Base-by-base conservation (phyloP, 83 land plant genomes). In the Isoetes engelmannii region DNA sequence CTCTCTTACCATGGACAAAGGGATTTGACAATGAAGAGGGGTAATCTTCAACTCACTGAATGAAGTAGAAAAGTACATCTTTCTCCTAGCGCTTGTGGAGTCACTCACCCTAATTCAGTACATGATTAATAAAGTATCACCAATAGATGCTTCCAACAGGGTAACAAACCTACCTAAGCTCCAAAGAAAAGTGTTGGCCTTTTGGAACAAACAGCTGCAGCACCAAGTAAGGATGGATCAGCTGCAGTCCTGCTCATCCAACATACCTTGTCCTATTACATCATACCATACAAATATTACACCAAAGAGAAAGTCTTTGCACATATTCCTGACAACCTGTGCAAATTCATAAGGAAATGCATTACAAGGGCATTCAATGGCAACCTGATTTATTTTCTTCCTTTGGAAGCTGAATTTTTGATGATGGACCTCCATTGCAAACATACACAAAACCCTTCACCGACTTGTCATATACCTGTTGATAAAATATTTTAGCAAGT, bases 41-140 rank as follows among this genome's bases (percentile, higher is more conserved):
- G 79, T 79, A 28, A 74, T 47, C 49, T 79, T 79, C 2, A 79
- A 48, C 17, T 79, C 81, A 74, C 70, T 79, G 69, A 79, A 79
- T 43, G 81, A 79, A n/a, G 81, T 79, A 6, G 81, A 79, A 48
- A 79, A 79, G 42, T 79, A 79, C 81, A 74, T 79, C 55, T 79
- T 79, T 44, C 81, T 63, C 64, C 78, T 51, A 46, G 78, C 74
- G 49, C 70, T 74, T 65, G 68, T 45, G 46, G 79, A 65, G 45
- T 79, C 81, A 69, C 55, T 74, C 9, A 71, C 70, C 74, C 81
- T 79, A 53, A n/a, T 41, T 15, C 49, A 7, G 46, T 21, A 45
- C 47, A 45, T 42, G 19, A 61, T 59, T 17, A 61, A 45, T 20
- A 8, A 63, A 1, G 18, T 56, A 56, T 42, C n/a, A 46, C 48